A percentile compares a stretch with the other conserved stretches of the same genome.
Conservation (phyloP, 441 rosid genomes). For the Syzygium malaccense region DNA sequence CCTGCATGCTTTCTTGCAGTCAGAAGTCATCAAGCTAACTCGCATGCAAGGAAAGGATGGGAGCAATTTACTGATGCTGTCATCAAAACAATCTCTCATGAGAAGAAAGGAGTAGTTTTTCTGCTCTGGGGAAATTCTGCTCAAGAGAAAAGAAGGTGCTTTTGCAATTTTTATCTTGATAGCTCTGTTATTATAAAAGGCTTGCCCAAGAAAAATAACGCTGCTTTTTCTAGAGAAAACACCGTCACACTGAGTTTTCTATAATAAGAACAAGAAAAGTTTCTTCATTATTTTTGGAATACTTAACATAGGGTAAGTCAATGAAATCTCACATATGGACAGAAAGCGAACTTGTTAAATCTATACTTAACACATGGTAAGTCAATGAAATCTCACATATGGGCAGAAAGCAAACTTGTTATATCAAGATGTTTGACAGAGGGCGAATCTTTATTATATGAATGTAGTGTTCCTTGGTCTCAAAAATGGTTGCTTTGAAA, state of each 20-base stretch:
- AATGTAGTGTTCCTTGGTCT: neutral
- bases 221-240: neutral
- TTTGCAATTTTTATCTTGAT: neutral
- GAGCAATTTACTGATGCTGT: conserved; percentile 92
- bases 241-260: neutral
- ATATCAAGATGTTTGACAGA: neutral
- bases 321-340: neutral
- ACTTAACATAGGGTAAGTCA: neutral
- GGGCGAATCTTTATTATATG: neutral
- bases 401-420: neutral
- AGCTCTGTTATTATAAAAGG: neutral
- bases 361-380: neutral
- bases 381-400: neutral
- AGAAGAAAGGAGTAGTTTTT: conserved; percentile 87
- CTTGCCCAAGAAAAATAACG: neutral
- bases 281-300: neutral
- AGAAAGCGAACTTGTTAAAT: neutral
- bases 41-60: conserved; percentile 99
- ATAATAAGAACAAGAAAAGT: neutral
- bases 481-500: neutral
- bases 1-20: conserved; percentile 33
- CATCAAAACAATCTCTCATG: conserved; percentile 63
- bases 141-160: conserved; percentile 76
- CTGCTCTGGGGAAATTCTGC: conserved; percentile 97
- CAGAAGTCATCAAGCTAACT: conserved; percentile 76